Evolutionary conservation across 2,329 filamentous ascomycete species (phyloP).

Genomic region (Paradendryphiella salina): DNA sequence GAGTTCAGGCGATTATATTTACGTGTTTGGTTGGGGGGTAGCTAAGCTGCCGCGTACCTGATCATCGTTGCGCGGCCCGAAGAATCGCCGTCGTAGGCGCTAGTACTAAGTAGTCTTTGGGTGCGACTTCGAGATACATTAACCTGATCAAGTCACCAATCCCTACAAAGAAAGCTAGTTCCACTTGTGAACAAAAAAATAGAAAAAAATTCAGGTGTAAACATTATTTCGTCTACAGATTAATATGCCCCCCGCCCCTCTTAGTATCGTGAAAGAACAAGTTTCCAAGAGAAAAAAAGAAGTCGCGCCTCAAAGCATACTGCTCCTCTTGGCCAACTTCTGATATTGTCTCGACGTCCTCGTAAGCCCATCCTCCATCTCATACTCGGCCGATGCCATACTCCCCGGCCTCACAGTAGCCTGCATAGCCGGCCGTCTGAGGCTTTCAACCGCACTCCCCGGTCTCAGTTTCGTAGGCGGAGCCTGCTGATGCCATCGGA

Average conservation of each 20-base stretch:
- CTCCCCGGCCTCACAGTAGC: constrained; percentile 26
- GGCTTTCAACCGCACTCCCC: constrained; percentile 25
- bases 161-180: too few relatives aligned
- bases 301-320: constrained; percentile 42
- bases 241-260: too few relatives aligned
- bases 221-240: too few relatives aligned
- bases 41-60: constrained; percentile 13
- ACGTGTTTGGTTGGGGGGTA: constrained; percentile 5
- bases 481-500: constrained; percentile 14
- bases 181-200: too few relatives aligned
- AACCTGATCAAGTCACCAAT: too few relatives aligned
- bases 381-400: constrained; percentile 29
- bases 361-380: constrained; percentile 43
- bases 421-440: constrained; percentile 3
- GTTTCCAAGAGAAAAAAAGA: background rate
- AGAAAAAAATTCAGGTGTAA: too few relatives aligned
- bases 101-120: too few relatives aligned
- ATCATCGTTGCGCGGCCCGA: constrained; percentile 12
- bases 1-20: background rate
- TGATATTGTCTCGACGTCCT: constrained; percentile 41
- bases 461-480: constrained; percentile 20
- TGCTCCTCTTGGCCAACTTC: constrained; percentile 45
- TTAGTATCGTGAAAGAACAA: too few relatives aligned
- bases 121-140: too few relatives aligned
- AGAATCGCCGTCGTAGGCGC: constrained; percentile 6